phyloP scores from a whole-genome alignment of 495 filamentous ascomycete genomes.

The Penicillium manginii region DNA sequence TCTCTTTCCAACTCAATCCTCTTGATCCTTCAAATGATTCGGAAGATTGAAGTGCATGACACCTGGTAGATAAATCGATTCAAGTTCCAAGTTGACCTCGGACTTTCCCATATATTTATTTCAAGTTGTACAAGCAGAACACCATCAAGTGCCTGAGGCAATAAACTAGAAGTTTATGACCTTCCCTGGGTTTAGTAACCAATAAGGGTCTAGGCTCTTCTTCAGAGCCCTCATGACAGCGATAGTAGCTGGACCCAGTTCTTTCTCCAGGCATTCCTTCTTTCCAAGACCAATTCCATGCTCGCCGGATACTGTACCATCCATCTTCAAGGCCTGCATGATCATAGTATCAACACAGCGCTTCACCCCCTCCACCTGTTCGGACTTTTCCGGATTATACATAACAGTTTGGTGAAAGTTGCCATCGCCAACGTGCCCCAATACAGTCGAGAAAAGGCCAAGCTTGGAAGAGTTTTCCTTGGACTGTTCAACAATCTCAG shows the following conservation, averaged over 20 bases:
- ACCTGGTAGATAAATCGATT: too few relatives aligned
- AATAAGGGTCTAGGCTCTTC: slow-evolving; percentile 73
- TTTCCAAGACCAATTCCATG: slow-evolving; percentile 85
- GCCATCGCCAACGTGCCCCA: slow-evolving; percentile 83
- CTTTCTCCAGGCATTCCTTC: slow-evolving; percentile 72
- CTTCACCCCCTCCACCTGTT: slow-evolving; percentile 61
- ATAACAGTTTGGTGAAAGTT: slow-evolving; percentile 90
- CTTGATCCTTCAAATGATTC: too few relatives aligned
- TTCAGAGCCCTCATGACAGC: slow-evolving; percentile 83
- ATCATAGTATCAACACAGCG: slow-evolving; percentile 83
- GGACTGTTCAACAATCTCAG: slow-evolving; percentile 82
- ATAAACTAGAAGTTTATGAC: slow-evolving; percentile 47
- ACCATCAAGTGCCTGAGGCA: too few relatives aligned
- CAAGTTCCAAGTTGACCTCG: too few relatives aligned
- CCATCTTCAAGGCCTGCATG: slow-evolving; percentile 80
- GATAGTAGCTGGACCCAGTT: slow-evolving; percentile 75
- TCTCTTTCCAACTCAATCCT: too few relatives aligned
- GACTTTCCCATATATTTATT: too few relatives aligned
- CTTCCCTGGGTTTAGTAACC: slow-evolving; percentile 87
- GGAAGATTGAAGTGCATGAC: too few relatives aligned
- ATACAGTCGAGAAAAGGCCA: slow-evolving; percentile 77
- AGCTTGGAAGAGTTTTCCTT: slow-evolving; percentile 82
- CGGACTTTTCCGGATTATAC: slow-evolving; percentile 64
- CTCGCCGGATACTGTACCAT: slow-evolving; percentile 69
- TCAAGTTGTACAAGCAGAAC: too few relatives aligned